Evolutionary conservation across 768 basidiomycete species (phyloP).

Genomic region (Pisolithus microcarpus): DNA sequence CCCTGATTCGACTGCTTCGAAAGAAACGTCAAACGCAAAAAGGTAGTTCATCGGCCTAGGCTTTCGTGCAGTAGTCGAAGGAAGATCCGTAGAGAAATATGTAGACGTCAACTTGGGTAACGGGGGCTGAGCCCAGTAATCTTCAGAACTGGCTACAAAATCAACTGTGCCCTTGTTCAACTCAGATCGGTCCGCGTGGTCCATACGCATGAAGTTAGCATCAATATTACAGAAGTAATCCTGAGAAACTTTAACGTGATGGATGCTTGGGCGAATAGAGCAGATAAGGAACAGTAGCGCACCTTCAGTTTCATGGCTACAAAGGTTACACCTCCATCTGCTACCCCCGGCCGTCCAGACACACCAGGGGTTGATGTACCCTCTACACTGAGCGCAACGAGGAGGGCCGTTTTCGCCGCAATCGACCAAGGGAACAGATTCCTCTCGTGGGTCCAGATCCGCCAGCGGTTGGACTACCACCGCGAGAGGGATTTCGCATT

Average conservation of each 20-base stretch:
- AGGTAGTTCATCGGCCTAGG: conserved; percentile 69
- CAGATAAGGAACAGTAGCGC: conserved; percentile 19
- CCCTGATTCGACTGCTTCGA: conserved; percentile 59
- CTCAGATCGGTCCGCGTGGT: conserved; percentile 78
- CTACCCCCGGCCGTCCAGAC: conserved; percentile 75
- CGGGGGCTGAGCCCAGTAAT: conserved; percentile 81
- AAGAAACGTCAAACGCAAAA: conserved; percentile 84
- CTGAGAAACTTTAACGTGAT: conserved; percentile 47
- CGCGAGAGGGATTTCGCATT: conserved; percentile 80
- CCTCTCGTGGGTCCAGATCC: conserved; percentile 68
- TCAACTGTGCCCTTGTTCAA: conserved; percentile 88
- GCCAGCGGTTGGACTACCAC: conserved; percentile 89
- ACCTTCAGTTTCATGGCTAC: conserved; percentile 81
- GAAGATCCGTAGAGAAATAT: conserved; percentile 46
- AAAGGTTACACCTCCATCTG: conserved; percentile 91
- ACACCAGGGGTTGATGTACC: conserved; percentile 93
- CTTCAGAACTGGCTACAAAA: conserved; percentile 63
- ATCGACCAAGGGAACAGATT: conserved; percentile 72
- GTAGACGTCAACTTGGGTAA: conserved; percentile 45
- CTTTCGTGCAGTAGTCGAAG: conserved; percentile 36
- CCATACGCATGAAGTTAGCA: conserved; percentile 66
- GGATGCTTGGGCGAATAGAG: conserved; percentile 2
- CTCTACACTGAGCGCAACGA: conserved; percentile 78
- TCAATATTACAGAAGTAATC: conserved; percentile 86
- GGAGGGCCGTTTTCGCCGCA: conserved; percentile 68